Percentiles rank a stretch among this genome's conserved stretches.
These are phyloP conservation scores for Candida multigemmis DNA, from an alignment of 805 yeast genomes.

Conservation along the genomic window DNA sequence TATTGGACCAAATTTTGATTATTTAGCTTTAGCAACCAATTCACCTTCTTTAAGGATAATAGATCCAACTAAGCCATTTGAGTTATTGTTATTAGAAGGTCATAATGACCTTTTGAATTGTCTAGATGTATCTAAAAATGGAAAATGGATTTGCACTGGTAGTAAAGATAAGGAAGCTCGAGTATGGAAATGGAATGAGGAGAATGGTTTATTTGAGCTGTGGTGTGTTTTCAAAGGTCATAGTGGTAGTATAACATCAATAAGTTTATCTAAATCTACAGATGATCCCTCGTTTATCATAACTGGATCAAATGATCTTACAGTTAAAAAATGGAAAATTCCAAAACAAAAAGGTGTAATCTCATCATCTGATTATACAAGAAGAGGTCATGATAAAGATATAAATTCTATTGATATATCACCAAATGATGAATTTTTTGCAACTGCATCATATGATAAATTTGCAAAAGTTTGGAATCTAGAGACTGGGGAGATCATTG, in stretches of 20 bases:
- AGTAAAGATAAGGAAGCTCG: constrained; percentile 83
- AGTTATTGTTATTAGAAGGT: constrained; percentile 61
- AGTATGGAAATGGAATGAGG: constrained; percentile 64
- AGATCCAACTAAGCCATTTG: constrained; percentile 50
- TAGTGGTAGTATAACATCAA: constrained; percentile 77
- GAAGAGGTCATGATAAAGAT: constrained; percentile 95
- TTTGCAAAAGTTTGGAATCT: constrained; percentile 85
- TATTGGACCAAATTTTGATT: constrained; percentile 51
- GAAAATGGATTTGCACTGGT: constrained; percentile 85
- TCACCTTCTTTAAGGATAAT: constrained; percentile 80
- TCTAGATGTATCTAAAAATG: constrained; percentile 70
- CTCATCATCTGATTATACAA: constrained; percentile 70
- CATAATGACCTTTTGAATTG: constrained; percentile 82
- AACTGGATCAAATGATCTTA: constrained; percentile 80
- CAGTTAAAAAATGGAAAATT: constrained; percentile 78
- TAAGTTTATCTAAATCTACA: constrained; percentile 54
- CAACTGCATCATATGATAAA: constrained; percentile 92
- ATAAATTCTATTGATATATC: constrained; percentile 83
- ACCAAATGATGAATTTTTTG: constrained; percentile 83
- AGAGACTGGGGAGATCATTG: constrained; percentile 79
- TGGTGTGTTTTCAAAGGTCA: constrained; percentile 77
- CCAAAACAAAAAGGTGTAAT: constrained; percentile 37
- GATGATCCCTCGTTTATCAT: constrained; percentile 55
- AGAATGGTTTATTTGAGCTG: constrained; percentile 23
- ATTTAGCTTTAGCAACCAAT: constrained; percentile 84